A percentile compares a stretch with the other conserved stretches of the same genome.
Conservation (phyloP, 2,329 filamentous ascomycete species). For the Aspergillus hortae region DNA sequence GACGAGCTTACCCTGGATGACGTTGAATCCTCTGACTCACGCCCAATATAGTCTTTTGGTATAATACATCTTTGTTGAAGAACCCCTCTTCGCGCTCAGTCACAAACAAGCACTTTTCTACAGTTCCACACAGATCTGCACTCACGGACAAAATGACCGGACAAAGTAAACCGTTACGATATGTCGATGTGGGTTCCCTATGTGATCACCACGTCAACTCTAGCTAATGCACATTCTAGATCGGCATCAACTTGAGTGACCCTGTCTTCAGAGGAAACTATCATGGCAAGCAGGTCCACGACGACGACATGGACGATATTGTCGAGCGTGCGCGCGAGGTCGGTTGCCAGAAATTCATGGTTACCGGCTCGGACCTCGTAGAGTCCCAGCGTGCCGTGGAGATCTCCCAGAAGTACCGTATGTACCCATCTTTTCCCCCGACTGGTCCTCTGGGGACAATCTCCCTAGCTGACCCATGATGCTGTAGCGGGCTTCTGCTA, state of each 20-base stretch:
- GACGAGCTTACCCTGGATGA: not conserved
- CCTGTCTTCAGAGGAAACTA: conserved; percentile 83
- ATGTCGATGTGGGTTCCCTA: conserved; percentile 43
- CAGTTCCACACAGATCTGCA: conserved; percentile 2
- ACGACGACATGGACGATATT: conserved; percentile 56
- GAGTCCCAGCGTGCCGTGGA: conserved; percentile 73
- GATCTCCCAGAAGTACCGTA: conserved; percentile 71
- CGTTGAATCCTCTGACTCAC: not conserved
- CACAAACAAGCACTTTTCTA: conserved; percentile 10
- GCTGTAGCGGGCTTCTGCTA: conserved; percentile 72
- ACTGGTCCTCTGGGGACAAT: conserved; percentile 8
- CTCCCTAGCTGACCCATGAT: conserved; percentile 9
- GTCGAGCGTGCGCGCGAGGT: conserved; percentile 72
- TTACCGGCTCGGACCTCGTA: conserved; percentile 83
- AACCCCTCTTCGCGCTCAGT: conserved; percentile 3
- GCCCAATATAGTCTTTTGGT: conserved; percentile 5
- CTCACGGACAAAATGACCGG: conserved; percentile 31
- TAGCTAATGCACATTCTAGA: conserved; percentile 41
- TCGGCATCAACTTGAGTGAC: conserved; percentile 95
- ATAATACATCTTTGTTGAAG: conserved; percentile 2
- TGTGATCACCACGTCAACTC: not conserved
- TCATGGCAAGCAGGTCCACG: conserved; percentile 66
- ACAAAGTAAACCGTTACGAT: conserved; percentile 35
- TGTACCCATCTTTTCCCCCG: conserved; percentile 28
- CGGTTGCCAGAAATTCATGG: conserved; percentile 84